Evolutionary conservation across 2,329 filamentous ascomycete species (phyloP).

Genomic region (Purpureocillium lavendulum): DNA sequence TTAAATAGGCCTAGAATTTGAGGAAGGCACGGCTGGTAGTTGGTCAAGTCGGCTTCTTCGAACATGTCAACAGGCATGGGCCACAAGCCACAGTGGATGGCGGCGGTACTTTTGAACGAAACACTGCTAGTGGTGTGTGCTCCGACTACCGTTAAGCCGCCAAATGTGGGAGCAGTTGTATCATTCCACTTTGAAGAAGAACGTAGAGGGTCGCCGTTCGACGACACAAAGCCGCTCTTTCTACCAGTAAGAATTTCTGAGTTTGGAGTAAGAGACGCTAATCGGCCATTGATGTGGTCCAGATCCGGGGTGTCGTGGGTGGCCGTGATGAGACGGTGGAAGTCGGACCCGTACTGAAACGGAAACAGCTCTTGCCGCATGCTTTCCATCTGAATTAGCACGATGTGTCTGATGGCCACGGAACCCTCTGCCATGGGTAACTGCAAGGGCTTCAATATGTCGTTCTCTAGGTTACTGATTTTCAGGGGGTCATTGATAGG

Average conservation of each 20-base stretch:
- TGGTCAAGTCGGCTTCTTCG: constrained; percentile 31
- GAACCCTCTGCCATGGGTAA: constrained; percentile 15
- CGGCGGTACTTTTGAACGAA: constrained; percentile 32
- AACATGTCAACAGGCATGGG: constrained; percentile 29
- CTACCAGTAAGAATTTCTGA: constrained; percentile 15
- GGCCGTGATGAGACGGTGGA: constrained; percentile 24
- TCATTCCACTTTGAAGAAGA: constrained; percentile 8
- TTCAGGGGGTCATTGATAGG: constrained; percentile 28
- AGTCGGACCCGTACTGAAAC: constrained; percentile 25
- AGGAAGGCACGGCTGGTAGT: constrained; percentile 36
- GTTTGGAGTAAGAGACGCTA: constrained; percentile 15
- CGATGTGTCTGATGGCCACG: constrained; percentile 29
- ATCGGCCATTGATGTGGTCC: constrained; percentile 9
- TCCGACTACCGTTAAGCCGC: constrained; percentile 29
- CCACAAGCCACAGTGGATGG: constrained; percentile 29
- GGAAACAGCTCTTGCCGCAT: constrained; percentile 36
- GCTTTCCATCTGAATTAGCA: constrained; percentile 33
- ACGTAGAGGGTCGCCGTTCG: constrained; percentile 6
- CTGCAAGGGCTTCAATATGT: constrained; percentile 17
- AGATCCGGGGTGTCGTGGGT: constrained; percentile 22
- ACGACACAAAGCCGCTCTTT: constrained; percentile 7
- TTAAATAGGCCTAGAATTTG: constrained; percentile 24
- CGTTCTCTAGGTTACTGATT: constrained; percentile 27
- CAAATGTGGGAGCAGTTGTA: constrained; percentile 14
- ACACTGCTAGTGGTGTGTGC: constrained; percentile 32